Base-by-base conservation (phyloP, 192 early-diverging fungal species). In the Thoreauomyces humboldtii region DNA sequence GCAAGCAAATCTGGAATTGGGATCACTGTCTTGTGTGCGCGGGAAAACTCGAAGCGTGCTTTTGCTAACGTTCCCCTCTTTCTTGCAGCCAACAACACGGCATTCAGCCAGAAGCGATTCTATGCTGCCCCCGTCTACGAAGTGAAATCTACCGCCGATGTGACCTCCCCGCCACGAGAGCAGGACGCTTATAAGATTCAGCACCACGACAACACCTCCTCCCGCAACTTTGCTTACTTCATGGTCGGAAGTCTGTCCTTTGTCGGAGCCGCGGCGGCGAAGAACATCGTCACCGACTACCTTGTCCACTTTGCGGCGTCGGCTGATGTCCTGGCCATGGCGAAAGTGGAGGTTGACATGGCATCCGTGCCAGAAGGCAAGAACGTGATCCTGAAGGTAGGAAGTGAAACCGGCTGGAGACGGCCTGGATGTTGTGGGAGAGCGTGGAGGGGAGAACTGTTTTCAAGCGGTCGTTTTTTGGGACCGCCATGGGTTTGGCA, bases 261-360 rank as follows among this genome's bases (percentile, higher is more conserved):
- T 21, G 74, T 98, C 33, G 78, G 86, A 55, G 90, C 94, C 50
- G 81, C 84, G 12, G 90, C 88, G 38, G 90, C 89, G 61, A 94
- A 98, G 82, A 89, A 91, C 71, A 88, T 92, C 19, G 92, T 95
- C 46, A 87, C 88, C 37, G 88, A 91, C 70, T 86, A 84, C 60
- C 70, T 98, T 59, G 76, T 86, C 64, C 91, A 89, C 81, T 80
- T 98, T 85, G 82, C 91, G 51, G 94, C 96, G 27, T 96, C 96
- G n/a, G 93, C 94, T 32, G 96, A 98, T 86, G 93, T 96, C 25
- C 81, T 98, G 72, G 96, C 96, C 35, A 77, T 98, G 82, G 93
- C 94, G 76, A 98, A 95, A 86, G 92, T 93, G 27, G 96, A 98
- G 80, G 89, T 98, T 12, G 91, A 95, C 53, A 78, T 96, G 73